Percentiles rank a stretch among this genome's conserved stretches.
phyloP scores from a whole-genome alignment of 352 stramenopile genomes.

The Albugo candida region DNA sequence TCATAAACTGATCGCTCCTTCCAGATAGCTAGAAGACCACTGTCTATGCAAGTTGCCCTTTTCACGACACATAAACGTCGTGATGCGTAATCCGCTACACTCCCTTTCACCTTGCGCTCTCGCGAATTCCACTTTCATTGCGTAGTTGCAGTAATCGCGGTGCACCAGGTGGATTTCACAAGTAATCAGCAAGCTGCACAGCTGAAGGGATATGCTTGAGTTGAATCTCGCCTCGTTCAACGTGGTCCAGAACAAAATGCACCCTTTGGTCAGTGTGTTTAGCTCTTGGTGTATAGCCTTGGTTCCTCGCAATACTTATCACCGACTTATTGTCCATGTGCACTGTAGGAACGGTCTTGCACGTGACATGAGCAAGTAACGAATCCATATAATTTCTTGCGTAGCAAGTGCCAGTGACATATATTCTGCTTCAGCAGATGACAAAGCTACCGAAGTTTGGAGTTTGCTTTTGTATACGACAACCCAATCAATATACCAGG shows the following conservation, averaged over 20 bases:
- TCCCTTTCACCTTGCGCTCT: too few species aligned
- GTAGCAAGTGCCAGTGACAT: conserved; percentile 4
- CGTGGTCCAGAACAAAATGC: not conserved
- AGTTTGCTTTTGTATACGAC: conserved; percentile 12
- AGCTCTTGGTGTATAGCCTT: not conserved
- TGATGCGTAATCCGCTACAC: too few species aligned
- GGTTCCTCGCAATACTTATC: not conserved
- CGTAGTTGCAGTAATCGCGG: too few species aligned
- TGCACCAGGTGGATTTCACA: too few species aligned
- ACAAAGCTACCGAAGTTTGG: conserved; percentile 6
- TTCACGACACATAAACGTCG: too few species aligned
- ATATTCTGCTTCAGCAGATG: conserved; percentile 11
- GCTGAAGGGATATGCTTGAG: too few species aligned
- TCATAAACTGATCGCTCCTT: too few species aligned
- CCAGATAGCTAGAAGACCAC: too few species aligned
- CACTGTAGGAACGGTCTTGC: not conserved
- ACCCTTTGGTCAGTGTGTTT: not conserved
- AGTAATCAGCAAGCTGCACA: too few species aligned
- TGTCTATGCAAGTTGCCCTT: too few species aligned
- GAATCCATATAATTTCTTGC: conserved; percentile 11
- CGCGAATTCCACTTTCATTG: too few species aligned
- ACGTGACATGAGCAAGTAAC: conserved; percentile 1
- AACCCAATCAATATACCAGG: conserved; percentile 7
- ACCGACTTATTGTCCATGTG: not conserved
- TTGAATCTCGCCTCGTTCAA: not conserved